Evolutionary conservation across 306 rosid species (phyloP), one percentile per base, ranked within the genome.

Genomic region (Bauhinia variegata): DNA sequence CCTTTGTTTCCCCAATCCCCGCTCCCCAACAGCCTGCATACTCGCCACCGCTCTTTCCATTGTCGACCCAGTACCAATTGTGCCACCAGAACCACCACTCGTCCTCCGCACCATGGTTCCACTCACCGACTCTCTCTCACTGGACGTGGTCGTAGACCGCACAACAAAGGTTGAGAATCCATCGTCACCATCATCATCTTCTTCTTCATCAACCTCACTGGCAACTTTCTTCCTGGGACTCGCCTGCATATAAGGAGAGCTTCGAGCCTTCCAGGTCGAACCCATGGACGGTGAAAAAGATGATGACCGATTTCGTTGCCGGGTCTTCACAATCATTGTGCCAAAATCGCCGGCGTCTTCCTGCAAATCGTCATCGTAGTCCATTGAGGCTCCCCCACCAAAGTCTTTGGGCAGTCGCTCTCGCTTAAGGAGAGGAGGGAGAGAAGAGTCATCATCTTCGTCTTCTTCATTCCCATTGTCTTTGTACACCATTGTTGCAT

Each of bases 341-440:
- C 96, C 90, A 9, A 88, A 93, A 43, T 88, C 96, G n/a, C 84
- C 86, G 13, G 76, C 55, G 18, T 67, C 70, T 16, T 75, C 87
- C 5, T 68, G 86, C 12, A 74, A 86, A 1, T 74, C 89, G 30
- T 83, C 88, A 59, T 93, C 91, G 81, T 89, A 78, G 67, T 86
- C 96, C 71, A 89, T 70, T 5, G 91, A 32, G 5, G 96, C 88
- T 55, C 98, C 99, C 44, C 97, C 97, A 15, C 97, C 98, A 78
- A 93, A 93, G 78, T 88, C 97, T 78, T 93, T 90, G 18, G 98
- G 98, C 3, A 90, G 96, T 54, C 85, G 95, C n/a, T n/a, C n/a
- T n/a, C n/a, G n/a, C 67, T 86, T 83, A 55, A 93, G 90, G 47
- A 93, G 96, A 15, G 99, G 90, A 71, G 99, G 99, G n/a, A 93